A percentile compares a stretch with the other conserved stretches of the same genome.
Conservation (phyloP, 768 basidiomycete genomes). For the Kwoniella dejecticola region DNA sequence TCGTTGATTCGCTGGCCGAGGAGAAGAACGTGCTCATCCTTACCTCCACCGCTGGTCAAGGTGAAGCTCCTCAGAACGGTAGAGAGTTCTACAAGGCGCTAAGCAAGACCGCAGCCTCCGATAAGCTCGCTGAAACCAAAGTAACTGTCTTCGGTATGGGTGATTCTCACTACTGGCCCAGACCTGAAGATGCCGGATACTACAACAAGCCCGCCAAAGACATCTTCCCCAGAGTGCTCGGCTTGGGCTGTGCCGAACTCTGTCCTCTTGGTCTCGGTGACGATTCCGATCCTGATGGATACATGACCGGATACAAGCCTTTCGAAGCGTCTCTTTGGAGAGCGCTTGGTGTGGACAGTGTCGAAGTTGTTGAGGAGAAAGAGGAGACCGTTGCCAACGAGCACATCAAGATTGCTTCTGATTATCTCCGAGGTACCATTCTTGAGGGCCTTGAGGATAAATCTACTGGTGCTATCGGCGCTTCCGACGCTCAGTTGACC, state of each 20-base stretch:
- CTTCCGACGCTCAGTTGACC: conserved; percentile 89
- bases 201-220: conserved; percentile 97
- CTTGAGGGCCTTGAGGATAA: conserved; percentile 82
- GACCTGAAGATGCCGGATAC: conserved; percentile 93
- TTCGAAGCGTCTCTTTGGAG: conserved; percentile 96
- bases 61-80: conserved; percentile 96
- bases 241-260: conserved; percentile 76
- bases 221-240: conserved; percentile 74
- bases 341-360: conserved; percentile 81
- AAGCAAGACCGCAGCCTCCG: conserved; percentile 55
- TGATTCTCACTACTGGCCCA: conserved; percentile 98
- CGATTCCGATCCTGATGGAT: conserved; percentile 95
- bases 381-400: conserved; percentile 98
- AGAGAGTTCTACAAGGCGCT: conserved; percentile 83
- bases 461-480: conserved; percentile 84
- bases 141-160: conserved; percentile 92
- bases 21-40: conserved; percentile 80
- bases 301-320: conserved; percentile 92
- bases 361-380: conserved; percentile 87
- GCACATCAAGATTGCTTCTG: conserved; percentile 96
- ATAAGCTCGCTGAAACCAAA: conserved; percentile 64
- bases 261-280: conserved; percentile 80
- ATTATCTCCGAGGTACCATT: conserved; percentile 93
- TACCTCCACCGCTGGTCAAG: conserved; percentile 93
- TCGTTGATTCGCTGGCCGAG: conserved; percentile 69